Evolutionary conservation across 257 asterid species (phyloP), one percentile per base, ranked within the genome.

Genomic region (Fraxinus quadrangulata): DNA sequence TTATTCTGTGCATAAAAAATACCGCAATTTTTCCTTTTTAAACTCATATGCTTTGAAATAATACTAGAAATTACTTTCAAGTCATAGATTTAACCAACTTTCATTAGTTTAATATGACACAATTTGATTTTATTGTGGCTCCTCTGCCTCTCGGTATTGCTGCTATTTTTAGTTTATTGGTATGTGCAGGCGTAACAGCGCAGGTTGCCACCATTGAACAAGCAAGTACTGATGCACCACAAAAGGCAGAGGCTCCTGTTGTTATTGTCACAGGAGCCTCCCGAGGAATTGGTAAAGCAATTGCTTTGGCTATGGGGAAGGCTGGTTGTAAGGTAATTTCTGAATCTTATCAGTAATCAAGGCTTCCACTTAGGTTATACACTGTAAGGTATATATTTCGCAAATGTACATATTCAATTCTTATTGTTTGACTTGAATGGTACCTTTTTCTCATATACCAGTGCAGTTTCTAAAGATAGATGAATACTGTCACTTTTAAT

Each of bases 181-280:
- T 76, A 26, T 76, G 34, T 84, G 79, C 85, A 90, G 97, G 91
- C 66, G 73, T 92, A 79, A 91, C 88, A 86, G 91, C 93, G 19
- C 91, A 93, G 84, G 93, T 88, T 82, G 90, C 92, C 21, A 75
- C 91, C 2, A 70, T 84, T 59, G 94, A 90, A 77, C 89, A 86
- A 86, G 85, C 82, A 71, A 81, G 80, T 54, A 63, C 82, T 54
- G 94, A 85, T 83, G 85, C 86, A 63, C 56, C 81, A 40, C 85
- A 84, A 81, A 88, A 86, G 81, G 89, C 86, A 67, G 97, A 93
- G 79, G 86, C 93, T 73, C 95, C 99, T 14, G 97, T 93, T 81
- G 91, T 93, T 80, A 81, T 95, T 78, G 84, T 95, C 76, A 95
- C 99, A 72, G 99, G 99, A 75, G 98, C 98, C 47, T 95, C 99